phyloP scores from a whole-genome alignment of 345 rosid genomes.

The Arabis hirsuta region DNA sequence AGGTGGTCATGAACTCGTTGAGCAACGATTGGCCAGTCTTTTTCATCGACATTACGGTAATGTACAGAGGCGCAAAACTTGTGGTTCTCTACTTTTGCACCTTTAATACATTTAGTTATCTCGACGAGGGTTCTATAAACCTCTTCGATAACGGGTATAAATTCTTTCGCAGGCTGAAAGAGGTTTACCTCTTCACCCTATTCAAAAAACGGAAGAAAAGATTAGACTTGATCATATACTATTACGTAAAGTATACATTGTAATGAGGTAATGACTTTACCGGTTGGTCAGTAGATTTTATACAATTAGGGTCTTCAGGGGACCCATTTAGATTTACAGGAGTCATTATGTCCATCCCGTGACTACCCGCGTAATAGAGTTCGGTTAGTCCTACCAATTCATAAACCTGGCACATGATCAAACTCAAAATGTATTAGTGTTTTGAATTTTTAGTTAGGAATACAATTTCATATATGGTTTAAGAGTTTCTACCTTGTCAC shows the following conservation, averaged over 20 bases:
- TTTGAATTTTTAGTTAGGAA: neutral
- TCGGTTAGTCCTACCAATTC: constrained; percentile 90
- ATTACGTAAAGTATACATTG: neutral
- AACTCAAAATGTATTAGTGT: constrained; percentile 24
- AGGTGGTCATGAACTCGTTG: constrained; percentile 83
- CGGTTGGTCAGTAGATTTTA: constrained; percentile 70
- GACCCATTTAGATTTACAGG: constrained; percentile 53
- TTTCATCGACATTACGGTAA: constrained; percentile 96
- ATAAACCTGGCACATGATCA: constrained; percentile 60
- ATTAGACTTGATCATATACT: constrained; percentile 16
- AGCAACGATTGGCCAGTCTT: constrained; percentile 81
- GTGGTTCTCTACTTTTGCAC: constrained; percentile 91
- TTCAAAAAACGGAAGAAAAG: neutral
- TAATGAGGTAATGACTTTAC: constrained; percentile 43
- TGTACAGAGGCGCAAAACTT: constrained; percentile 96
- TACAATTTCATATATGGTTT: constrained; percentile 12
- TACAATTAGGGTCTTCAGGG: constrained; percentile 52
- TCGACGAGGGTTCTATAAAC: constrained; percentile 86
- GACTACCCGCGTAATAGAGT: constrained; percentile 98
- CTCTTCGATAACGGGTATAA: constrained; percentile 84
- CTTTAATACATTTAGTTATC: constrained; percentile 67
- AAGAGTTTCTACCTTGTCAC: constrained; percentile 66
- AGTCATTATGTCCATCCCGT: constrained; percentile 97
- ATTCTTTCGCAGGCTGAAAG: constrained; percentile 98
- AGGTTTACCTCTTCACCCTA: constrained; percentile 85